Base-by-base conservation (phyloP, 306 rosid species). In the Castanospermum australe region DNA sequence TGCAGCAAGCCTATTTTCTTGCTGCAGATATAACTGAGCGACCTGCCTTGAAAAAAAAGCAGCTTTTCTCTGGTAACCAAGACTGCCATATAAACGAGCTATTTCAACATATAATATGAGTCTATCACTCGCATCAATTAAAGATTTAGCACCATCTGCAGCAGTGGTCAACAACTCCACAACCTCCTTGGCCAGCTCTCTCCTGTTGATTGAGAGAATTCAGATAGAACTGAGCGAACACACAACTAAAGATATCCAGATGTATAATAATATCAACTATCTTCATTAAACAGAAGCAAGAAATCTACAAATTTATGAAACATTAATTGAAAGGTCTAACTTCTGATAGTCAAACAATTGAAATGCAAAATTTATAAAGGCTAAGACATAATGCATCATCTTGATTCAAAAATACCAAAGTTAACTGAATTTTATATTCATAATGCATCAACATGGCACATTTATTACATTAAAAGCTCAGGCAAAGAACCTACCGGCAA, bases 21-120 rank as follows among this genome's bases (percentile, higher is more conserved):
- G 97, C 81, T 92, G 99, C 88, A 93, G 78, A 89, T 95, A 95
- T 82, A 95, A 86, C 84, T 92, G 97, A 59, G 99, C 99, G 77
- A 95, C 93, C 96, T 90, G 99, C 89, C 98, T 95, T 4, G 96
- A 86, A 82, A 95, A 95, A 82, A 95, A 95, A 47, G 99, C 97
- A 73, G 99, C 98, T 82, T 95, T 95, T 78, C 99, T 88, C 82
- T 93, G 94, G 73, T 95, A 95, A 60, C 99, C 98, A 73, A 95
- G 95, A 66, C 91, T 82, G 12, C 96, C 99, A 88, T 91, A 95
- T 70, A 95, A 87, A 78, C 99, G 99, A 88, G 99, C 98, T 79
- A 95, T 90, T 88, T 95, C 98, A 82, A 93, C 91, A 81, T 85
- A 89, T 59, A 95, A 67, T 81, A 93, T 83, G 67, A 95, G 94